Base-by-base conservation (phyloP, 2,329 filamentous ascomycete species). In the Alternaria longipes region DNA sequence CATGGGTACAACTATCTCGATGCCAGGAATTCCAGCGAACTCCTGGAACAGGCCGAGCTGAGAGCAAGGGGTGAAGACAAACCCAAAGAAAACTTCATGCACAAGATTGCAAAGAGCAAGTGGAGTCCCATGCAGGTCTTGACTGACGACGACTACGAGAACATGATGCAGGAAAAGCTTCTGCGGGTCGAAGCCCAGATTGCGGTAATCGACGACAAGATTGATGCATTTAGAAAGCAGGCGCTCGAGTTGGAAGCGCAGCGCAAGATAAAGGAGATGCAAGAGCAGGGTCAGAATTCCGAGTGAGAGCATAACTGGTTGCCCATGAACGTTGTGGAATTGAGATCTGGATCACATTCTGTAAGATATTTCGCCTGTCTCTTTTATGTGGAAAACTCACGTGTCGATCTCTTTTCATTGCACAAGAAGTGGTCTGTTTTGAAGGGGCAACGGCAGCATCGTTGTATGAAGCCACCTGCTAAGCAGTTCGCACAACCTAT, bases 151-250 rank as follows among this genome's bases (percentile, higher is more conserved):
- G 89, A 95, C 68, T 95, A 95, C 72, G 85, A 86, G 60, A 80
- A 84, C 1, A 88, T 93, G 80, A 82, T 95, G 71, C 82, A 84
- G 30, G 90, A 94, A 75, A 92, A 90, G 78, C 80, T 93, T 41
- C 75, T 94, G 26, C 85, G 83, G 63, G 80, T 94, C 3, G 90
- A 95, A 66, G 90, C 87, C 1, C 90, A 94, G 63, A 93, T 95
- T 76, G 89, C 91, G 0, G 77, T 95, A 5, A 83, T 94, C 36
- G 91, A 95, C 70, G 92, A 94, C 55, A 88, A 87, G 71, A 91
- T 95, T 67, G 85, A 83, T 49, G 82, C 79, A 40, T 72, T 89
- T 24, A 74, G 65, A 52, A 71, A 69, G 50, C 56, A 72, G 57
- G 71, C 73, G 28, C 64, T 52, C 8, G 71, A 73, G 45, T 36